Conservation (phyloP, 768 basidiomycete species). For the Kondoa subrosea region DNA sequence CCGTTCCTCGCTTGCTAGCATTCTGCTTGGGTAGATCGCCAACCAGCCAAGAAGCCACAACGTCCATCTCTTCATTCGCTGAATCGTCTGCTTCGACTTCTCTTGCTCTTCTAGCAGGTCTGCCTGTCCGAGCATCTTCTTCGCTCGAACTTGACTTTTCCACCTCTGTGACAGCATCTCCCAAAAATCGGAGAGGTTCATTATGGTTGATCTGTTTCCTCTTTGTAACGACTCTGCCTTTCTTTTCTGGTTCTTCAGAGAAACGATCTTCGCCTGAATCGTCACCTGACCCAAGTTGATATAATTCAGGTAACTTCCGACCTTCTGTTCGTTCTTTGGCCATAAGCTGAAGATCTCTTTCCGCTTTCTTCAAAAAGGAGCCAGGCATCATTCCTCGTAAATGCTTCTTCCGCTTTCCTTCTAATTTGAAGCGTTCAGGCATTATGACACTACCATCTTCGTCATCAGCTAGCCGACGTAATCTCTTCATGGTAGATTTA, state of each 20-base stretch:
- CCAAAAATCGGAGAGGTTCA: not conserved
- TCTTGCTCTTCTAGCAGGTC: not conserved
- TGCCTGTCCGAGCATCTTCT: not conserved
- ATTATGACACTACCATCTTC: not conserved
- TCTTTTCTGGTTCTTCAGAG: constrained; percentile 7
- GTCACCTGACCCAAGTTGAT: constrained; percentile 4
- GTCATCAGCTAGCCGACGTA: not conserved
- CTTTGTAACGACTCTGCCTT: constrained; percentile 6
- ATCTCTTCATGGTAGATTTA: not conserved
- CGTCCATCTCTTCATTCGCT: constrained; percentile 16
- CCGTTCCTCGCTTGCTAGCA: constrained; percentile 3
- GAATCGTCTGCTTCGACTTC: not conserved
- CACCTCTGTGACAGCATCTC: constrained; percentile 1
- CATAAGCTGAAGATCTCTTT: constrained; percentile 25
- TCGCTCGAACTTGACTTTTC: not conserved
- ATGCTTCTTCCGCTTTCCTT: constrained; percentile 17
- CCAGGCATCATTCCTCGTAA: constrained; percentile 25
- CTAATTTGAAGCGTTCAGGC: constrained; percentile 11
- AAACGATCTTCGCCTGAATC: constrained; percentile 17
- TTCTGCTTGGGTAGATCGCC: constrained; percentile 13
- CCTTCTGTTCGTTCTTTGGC: constrained; percentile 14
- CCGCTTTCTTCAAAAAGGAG: constrained; percentile 24
- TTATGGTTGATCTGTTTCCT: constrained; percentile 2
- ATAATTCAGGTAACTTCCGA: constrained; percentile 3
- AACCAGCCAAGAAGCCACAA: constrained; percentile 19